phyloP scores from a whole-genome alignment of 371 early-diverging fungal genomes.

The Fennellomyces sp. region DNA sequence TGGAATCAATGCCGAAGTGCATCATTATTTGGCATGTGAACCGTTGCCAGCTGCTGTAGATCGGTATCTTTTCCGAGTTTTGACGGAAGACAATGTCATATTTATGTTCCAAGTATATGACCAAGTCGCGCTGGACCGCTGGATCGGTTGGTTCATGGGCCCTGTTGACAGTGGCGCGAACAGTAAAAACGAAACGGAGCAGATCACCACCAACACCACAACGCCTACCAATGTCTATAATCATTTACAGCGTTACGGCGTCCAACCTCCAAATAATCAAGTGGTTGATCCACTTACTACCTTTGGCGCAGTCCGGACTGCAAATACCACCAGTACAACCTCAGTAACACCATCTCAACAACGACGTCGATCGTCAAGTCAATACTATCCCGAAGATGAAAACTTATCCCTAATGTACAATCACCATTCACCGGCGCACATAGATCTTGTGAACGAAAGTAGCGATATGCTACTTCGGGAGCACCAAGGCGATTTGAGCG shows the following conservation, averaged over 20 bases:
- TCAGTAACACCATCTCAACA: background rate
- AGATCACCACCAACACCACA: background rate
- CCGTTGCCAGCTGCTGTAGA: conserved; percentile 11
- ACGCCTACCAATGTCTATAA: background rate
- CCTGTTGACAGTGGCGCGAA: conserved; percentile 2
- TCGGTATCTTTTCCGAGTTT: conserved; percentile 34
- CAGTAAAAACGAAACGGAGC: background rate
- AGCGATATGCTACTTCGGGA: conserved; percentile 12
- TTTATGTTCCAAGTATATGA: conserved; percentile 49
- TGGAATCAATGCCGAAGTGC: conserved; percentile 20
- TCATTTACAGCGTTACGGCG: background rate
- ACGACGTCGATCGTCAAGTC: conserved; percentile 1
- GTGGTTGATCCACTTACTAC: conserved; percentile 9
- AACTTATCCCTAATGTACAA: background rate
- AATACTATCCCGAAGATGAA: background rate
- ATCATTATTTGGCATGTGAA: conserved; percentile 32
- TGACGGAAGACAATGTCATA: conserved; percentile 17
- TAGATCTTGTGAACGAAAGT: conserved; percentile 3
- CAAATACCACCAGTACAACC: background rate
- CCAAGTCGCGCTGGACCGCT: conserved; percentile 29
- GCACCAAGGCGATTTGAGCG: conserved; percentile 2
- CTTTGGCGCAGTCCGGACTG: conserved; percentile 7
- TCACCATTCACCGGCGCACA: background rate
- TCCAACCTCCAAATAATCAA: background rate
- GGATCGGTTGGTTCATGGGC: conserved; percentile 42